A percentile compares a stretch with the other conserved stretches of the same genome.
phyloP scores from a whole-genome alignment of 805 yeast genomes.

The Torulaspora delbrueckii region DNA sequence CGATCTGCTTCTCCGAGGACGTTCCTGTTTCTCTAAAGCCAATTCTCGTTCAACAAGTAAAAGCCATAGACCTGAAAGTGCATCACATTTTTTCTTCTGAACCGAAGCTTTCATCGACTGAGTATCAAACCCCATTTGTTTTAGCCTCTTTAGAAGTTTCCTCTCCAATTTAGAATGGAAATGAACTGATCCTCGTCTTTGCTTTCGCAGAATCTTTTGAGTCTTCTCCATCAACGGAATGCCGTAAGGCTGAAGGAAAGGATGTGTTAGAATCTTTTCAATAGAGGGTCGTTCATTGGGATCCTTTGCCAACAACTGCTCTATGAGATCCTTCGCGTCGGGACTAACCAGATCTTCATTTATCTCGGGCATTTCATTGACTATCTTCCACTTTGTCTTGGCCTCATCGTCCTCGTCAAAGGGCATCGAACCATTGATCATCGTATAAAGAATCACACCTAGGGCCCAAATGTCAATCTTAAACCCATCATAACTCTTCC shows the following conservation, averaged over 20 bases:
- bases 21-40: conserved; percentile 30
- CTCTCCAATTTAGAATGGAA: conserved; percentile 61
- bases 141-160: conserved; percentile 53
- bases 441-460: conserved; percentile 82
- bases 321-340: conserved; percentile 49
- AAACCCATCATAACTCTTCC: conserved; percentile 70
- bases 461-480: conserved; percentile 88
- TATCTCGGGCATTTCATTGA: conserved; percentile 60
- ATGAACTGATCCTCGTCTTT: conserved; percentile 38
- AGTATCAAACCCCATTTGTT: conserved; percentile 58
- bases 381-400: conserved; percentile 53
- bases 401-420: conserved; percentile 77
- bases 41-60: conserved; percentile 50
- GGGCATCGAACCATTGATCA: conserved; percentile 84
- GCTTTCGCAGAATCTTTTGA: conserved; percentile 35
- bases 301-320: conserved; percentile 56
- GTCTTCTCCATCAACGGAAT: conserved; percentile 39
- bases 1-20: conserved; percentile 37
- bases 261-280: conserved; percentile 46
- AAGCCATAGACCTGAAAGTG: conserved; percentile 72
- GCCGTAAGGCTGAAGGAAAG: conserved; percentile 48
- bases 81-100: conserved; percentile 55
- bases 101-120: conserved; percentile 57
- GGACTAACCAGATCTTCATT: conserved; percentile 41
- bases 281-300: conserved; percentile 59